Evolutionary conservation across 108 stramenopile species (phyloP).

Genomic region (Cylindrotheca closterium): DNA sequence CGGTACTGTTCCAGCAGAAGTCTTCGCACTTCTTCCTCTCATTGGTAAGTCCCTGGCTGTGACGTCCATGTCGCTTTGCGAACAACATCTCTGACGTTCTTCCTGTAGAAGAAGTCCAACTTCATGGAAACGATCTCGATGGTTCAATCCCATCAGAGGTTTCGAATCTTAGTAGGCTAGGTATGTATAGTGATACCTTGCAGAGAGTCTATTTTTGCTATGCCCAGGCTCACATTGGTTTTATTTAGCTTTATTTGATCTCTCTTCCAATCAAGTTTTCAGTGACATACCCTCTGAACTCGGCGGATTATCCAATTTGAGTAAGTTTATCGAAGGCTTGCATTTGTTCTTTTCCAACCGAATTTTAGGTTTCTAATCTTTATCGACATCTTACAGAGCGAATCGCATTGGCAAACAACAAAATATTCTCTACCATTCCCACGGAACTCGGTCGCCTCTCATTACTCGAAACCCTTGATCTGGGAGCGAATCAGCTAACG

Average conservation of each 20-base stretch:
- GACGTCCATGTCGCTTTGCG: no score
- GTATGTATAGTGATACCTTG: neutral
- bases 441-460: slow-evolving; percentile 36
- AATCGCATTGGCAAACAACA: slow-evolving; percentile 30
- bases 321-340: neutral
- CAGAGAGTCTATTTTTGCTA: no score
- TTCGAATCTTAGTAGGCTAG: neutral
- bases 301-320: slow-evolving; percentile 2
- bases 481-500: slow-evolving; percentile 37
- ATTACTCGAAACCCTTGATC: slow-evolving; percentile 19
- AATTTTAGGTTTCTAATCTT: neutral
- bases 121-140: neutral
- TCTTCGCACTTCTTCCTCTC: slow-evolving; percentile 1
- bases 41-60: no score
- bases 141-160: slow-evolving; percentile 2
- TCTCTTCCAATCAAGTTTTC: slow-evolving; percentile 8
- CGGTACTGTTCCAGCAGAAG: slow-evolving; percentile 17
- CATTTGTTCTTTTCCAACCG: neutral
- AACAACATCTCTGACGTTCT: no score
- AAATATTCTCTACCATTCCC: slow-evolving; percentile 35
- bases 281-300: slow-evolving; percentile 13
- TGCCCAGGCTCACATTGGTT: no score
- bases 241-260: slow-evolving; percentile 3
- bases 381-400: neutral
- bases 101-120: neutral